Percentiles rank a stretch among this genome's conserved stretches.
These are phyloP conservation scores for Talaromyces sp. DNA, from an alignment of 2,329 filamentous ascomycete species.

Conservation along the genomic window DNA sequence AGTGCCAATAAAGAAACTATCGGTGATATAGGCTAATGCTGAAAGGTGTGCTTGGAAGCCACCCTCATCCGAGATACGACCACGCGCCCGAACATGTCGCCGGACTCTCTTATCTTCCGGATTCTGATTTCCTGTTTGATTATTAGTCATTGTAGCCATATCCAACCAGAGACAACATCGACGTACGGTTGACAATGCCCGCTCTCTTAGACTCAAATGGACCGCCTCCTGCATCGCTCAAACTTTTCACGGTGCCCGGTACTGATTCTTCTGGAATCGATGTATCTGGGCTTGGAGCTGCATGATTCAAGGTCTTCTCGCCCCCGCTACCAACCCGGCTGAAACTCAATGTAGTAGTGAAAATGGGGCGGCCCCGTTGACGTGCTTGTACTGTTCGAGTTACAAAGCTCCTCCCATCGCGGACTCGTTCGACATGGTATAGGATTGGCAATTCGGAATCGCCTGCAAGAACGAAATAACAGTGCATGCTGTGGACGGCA, in stretches of 20 bases:
- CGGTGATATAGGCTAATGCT: slow-evolving; percentile 90
- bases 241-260: slow-evolving; percentile 33
- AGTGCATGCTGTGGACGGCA: slow-evolving; percentile 93
- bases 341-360: slow-evolving; percentile 93
- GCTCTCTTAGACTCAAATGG: slow-evolving; percentile 64
- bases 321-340: slow-evolving; percentile 62
- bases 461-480: slow-evolving; percentile 95
- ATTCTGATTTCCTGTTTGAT: slow-evolving; percentile 47
- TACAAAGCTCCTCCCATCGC: slow-evolving; percentile 85
- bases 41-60: slow-evolving; percentile 80
- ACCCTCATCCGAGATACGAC: slow-evolving; percentile 71
- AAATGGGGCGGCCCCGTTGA: slow-evolving; percentile 85
- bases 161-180: neutral
- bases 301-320: slow-evolving; percentile 65
- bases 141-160: slow-evolving; percentile 2
- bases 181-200: slow-evolving; percentile 58
- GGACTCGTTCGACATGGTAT: slow-evolving; percentile 92
- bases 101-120: slow-evolving; percentile 69
- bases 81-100: slow-evolving; percentile 56
- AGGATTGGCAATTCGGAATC: slow-evolving; percentile 82
- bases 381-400: slow-evolving; percentile 95
- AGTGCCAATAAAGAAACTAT: slow-evolving; percentile 91
- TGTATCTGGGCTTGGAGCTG: slow-evolving; percentile 60
- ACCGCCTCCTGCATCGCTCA: slow-evolving; percentile 38
- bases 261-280: slow-evolving; percentile 43